Percentiles rank a stretch among this genome's conserved stretches.
phyloP scores from a whole-genome alignment of 1,139 yeast species.

The Suhomyces guaymorum region DNA sequence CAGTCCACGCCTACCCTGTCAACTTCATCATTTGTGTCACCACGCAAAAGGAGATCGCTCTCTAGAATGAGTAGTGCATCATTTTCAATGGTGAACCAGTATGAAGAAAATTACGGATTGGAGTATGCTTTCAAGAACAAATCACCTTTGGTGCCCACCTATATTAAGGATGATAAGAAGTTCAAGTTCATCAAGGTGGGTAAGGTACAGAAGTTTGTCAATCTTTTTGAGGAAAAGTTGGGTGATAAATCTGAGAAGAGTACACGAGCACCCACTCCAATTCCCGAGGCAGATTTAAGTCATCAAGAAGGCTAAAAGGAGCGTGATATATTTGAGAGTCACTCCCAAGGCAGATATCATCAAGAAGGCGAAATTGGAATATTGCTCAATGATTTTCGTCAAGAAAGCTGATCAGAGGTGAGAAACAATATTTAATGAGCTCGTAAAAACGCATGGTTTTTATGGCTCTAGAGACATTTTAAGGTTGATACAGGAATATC shows the following conservation, averaged over 20 bases:
- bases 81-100: constrained; percentile 23
- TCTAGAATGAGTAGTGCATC: constrained; percentile 26
- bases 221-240: constrained; percentile 45
- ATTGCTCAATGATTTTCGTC: too few relatives aligned
- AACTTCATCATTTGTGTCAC: constrained; percentile 20
- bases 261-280: not conserved
- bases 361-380: too few relatives aligned
- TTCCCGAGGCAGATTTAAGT: not conserved
- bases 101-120: constrained; percentile 24
- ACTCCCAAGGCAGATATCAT: too few relatives aligned
- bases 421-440: too few relatives aligned
- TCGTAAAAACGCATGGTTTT: too few relatives aligned
- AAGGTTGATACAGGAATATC: too few relatives aligned
- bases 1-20: constrained; percentile 7
- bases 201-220: constrained; percentile 50
- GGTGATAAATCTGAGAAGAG: constrained; percentile 3
- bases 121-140: constrained; percentile 35
- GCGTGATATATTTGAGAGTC: too few relatives aligned
- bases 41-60: constrained; percentile 17
- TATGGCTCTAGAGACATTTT: too few relatives aligned
- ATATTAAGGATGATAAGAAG: constrained; percentile 45
- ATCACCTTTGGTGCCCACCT: constrained; percentile 37
- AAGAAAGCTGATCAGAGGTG: too few relatives aligned
- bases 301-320: not conserved
- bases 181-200: constrained; percentile 51